Percentiles rank a stretch among this genome's conserved stretches.
Evolutionary conservation across 345 rosid genomes (phyloP).

Genomic region (Eucalyptus dawsonii): DNA sequence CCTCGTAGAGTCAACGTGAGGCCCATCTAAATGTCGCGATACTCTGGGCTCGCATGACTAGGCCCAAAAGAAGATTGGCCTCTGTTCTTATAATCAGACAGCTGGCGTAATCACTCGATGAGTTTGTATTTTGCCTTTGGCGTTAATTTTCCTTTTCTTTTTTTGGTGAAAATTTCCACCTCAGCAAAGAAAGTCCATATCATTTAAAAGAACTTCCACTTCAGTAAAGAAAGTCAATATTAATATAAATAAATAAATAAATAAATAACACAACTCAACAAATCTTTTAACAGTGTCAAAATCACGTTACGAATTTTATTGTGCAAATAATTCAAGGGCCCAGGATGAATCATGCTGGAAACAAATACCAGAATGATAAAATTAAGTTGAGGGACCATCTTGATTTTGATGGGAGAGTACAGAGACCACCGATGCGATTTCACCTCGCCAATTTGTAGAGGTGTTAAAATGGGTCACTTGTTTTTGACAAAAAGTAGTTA

Average conservation of each 20-base stretch:
- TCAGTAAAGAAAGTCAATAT: neutral
- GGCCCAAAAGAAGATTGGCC: neutral
- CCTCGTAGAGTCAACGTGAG: fast-evolving
- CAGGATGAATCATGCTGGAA: neutral
- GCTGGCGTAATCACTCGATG: neutral
- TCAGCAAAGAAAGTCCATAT: too few species aligned
- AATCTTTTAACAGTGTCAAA: neutral
- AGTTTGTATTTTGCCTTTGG: neutral
- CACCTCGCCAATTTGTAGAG: too few species aligned
- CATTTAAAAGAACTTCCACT: neutral
- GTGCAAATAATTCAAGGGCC: neutral
- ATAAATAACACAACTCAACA: neutral
- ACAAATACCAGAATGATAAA: fast-evolving
- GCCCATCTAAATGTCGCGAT: neutral
- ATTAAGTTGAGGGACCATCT: neutral
- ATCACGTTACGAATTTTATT: fast-evolving
- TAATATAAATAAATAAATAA: neutral
- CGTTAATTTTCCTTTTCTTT: fast-evolving
- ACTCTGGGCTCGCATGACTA: neutral
- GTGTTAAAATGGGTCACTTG: too few species aligned
- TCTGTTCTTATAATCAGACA: fast-evolving
- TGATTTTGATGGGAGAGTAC: neutral
- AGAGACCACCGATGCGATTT: fast-evolving
- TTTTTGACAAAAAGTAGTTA: too few species aligned
- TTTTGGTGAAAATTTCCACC: too few species aligned